Evolutionary conservation across 192 early-diverging fungal genomes (phyloP).

Genomic region (Coemansia reversa): DNA sequence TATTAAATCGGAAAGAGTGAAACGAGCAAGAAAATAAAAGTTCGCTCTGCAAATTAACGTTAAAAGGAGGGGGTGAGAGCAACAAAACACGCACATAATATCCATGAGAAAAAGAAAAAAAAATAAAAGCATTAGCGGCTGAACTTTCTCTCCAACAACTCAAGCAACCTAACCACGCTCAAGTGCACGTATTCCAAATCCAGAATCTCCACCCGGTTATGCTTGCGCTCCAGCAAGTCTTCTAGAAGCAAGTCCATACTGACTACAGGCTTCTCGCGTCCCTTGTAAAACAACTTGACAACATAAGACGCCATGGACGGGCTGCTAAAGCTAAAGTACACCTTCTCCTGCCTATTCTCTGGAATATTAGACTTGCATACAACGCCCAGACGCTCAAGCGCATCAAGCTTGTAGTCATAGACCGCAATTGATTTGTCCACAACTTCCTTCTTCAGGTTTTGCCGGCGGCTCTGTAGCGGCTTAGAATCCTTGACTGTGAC

Average conservation of each 20-base stretch:
- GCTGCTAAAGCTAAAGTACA: conserved; percentile 86
- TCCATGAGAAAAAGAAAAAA: neutral
- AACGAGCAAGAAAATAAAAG: neutral
- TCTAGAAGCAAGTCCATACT: conserved; percentile 95
- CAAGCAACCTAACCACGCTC: conserved; percentile 76
- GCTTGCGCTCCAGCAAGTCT: conserved; percentile 84
- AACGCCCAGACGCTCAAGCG: conserved; percentile 89
- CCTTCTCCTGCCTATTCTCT: conserved; percentile 80
- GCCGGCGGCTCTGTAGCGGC: conserved; percentile 40
- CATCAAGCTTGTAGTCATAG: conserved; percentile 78
- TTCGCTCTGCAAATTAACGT: neutral
- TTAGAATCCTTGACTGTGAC: conserved; percentile 58
- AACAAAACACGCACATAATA: neutral
- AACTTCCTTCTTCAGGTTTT: conserved; percentile 17
- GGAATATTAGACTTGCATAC: conserved; percentile 90
- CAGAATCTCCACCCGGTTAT: conserved; percentile 79
- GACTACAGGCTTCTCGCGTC: conserved; percentile 86
- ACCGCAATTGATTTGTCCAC: conserved; percentile 11
- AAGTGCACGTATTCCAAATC: conserved; percentile 94
- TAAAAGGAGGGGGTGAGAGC: neutral
- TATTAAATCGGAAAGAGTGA: neutral
- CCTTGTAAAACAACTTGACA: conserved; percentile 87
- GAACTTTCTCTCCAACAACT: conserved; percentile 82
- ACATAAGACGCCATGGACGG: conserved; percentile 88
- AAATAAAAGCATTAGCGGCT: conserved; percentile 5